phyloP scores from a whole-genome alignment of 2,329 filamentous ascomycete genomes.

The Colletotrichum navitas region DNA sequence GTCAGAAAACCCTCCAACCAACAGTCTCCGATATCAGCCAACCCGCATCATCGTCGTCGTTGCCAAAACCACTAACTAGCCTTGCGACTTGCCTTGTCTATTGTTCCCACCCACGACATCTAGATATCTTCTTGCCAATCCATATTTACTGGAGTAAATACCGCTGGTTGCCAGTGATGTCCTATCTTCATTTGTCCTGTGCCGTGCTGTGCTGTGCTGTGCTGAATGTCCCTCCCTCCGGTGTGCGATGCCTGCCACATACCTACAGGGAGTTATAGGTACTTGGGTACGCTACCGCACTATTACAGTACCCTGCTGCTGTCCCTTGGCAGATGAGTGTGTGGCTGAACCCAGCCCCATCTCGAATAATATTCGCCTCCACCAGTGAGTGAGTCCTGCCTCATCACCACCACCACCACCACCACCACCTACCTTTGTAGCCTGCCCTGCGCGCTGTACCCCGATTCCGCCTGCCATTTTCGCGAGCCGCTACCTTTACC shows the following conservation, averaged over 20 bases:
- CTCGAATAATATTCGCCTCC: conserved; percentile 41
- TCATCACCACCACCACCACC: conserved; percentile 31
- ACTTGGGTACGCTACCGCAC: no score
- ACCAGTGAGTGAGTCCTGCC: conserved; percentile 42
- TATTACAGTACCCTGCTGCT: neutral
- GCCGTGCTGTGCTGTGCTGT: neutral
- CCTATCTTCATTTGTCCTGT: neutral
- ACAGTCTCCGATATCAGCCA: neutral
- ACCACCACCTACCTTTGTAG: conserved; percentile 9
- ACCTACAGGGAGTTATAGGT: no score
- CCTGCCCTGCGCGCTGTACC: conserved; percentile 37
- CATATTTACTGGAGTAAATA: neutral
- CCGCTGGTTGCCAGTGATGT: neutral
- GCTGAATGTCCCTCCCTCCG: no score
- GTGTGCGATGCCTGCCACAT: no score
- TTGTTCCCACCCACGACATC: neutral
- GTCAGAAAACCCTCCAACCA: neutral
- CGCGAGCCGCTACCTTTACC: conserved; percentile 37
- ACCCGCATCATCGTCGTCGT: neutral
- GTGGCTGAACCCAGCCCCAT: conserved; percentile 39
- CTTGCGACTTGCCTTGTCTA: neutral
- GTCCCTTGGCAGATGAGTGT: conserved; percentile 30
- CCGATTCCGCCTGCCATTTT: conserved; percentile 37
- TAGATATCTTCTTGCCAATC: neutral
- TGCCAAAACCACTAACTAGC: neutral